Percentiles rank a stretch among this genome's conserved stretches.
These are phyloP conservation scores for Entomortierella parvispora DNA, from an alignment of 192 early-diverging fungal species.

Conservation along the genomic window DNA sequence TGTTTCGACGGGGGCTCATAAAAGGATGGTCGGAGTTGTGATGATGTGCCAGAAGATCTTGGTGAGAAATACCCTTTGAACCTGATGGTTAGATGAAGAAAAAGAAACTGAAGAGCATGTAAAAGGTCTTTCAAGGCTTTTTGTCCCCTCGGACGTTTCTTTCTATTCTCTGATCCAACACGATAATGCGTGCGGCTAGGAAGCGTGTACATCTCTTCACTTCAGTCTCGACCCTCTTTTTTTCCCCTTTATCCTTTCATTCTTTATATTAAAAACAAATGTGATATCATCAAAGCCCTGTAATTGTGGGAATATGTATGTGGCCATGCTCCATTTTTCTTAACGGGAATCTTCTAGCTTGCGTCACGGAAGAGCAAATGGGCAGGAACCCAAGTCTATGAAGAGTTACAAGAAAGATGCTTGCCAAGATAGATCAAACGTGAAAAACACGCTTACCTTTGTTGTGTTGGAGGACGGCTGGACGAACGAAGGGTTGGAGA, in stretches of 20 bases:
- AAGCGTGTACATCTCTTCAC: constrained; percentile 41
- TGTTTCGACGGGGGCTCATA: constrained; percentile 10
- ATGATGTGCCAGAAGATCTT: constrained; percentile 39
- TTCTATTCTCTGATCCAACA: constrained; percentile 33
- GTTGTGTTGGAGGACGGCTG: too few relatives aligned
- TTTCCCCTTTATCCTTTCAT: background rate
- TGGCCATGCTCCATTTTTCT: too few relatives aligned
- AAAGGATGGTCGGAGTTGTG: constrained; percentile 3
- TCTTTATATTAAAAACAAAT: background rate
- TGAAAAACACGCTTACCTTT: too few relatives aligned
- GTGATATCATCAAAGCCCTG: too few relatives aligned
- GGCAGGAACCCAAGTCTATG: too few relatives aligned
- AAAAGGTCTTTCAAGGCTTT: background rate
- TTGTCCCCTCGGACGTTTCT: background rate
- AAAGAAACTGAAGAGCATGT: background rate
- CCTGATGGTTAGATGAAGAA: constrained; percentile 39
- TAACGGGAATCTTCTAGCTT: too few relatives aligned
- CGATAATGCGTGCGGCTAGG: constrained; percentile 56
- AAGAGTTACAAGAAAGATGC: too few relatives aligned
- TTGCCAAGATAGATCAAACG: too few relatives aligned
- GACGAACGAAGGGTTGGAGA: too few relatives aligned
- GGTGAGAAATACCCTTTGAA: constrained; percentile 58
- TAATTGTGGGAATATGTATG: too few relatives aligned
- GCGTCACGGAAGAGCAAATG: too few relatives aligned
- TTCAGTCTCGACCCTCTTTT: constrained; percentile 15